A percentile compares a stretch with the other conserved stretches of the same genome.
phyloP scores from a whole-genome alignment of 1,139 yeast species.

The Saccharomyces pastorianus region DNA sequence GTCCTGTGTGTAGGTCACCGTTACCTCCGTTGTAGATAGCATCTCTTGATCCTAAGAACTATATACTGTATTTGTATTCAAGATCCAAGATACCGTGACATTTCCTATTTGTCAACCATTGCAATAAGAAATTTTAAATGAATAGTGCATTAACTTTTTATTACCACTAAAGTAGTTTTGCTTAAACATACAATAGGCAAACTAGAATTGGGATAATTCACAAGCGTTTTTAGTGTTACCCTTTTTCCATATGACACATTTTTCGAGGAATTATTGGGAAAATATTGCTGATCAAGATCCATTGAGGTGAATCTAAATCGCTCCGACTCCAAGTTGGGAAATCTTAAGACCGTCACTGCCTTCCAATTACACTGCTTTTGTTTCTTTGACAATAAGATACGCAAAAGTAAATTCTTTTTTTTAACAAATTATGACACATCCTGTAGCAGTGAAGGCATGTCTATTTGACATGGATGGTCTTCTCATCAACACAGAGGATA shows the following conservation, averaged over 20 bases:
- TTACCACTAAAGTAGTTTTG: neutral
- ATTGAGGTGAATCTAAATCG: neutral
- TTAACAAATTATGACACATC: neutral
- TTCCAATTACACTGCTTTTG: neutral
- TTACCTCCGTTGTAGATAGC: conserved; percentile 57
- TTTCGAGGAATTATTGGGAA: neutral
- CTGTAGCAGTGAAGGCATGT: conserved; percentile 61
- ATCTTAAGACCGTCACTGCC: neutral
- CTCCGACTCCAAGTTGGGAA: neutral
- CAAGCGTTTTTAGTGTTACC: neutral
- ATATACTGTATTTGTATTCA: neutral
- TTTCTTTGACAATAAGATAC: neutral
- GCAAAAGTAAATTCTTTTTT: neutral
- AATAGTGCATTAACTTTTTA: neutral
- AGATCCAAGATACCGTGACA: neutral
- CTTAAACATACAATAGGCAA: neutral
- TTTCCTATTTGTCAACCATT: neutral
- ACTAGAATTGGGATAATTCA: neutral
- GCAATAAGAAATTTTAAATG: neutral
- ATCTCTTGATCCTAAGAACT: neutral
- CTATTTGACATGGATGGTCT: conserved; percentile 96
- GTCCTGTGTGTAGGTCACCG: conserved; percentile 86
- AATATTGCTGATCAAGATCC: neutral
- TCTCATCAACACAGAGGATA: conserved; percentile 79
- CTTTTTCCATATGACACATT: neutral